Evolutionary conservation across 2,329 filamentous ascomycete genomes (phyloP).

Genomic region (Allantophomopsis cytisporea): DNA sequence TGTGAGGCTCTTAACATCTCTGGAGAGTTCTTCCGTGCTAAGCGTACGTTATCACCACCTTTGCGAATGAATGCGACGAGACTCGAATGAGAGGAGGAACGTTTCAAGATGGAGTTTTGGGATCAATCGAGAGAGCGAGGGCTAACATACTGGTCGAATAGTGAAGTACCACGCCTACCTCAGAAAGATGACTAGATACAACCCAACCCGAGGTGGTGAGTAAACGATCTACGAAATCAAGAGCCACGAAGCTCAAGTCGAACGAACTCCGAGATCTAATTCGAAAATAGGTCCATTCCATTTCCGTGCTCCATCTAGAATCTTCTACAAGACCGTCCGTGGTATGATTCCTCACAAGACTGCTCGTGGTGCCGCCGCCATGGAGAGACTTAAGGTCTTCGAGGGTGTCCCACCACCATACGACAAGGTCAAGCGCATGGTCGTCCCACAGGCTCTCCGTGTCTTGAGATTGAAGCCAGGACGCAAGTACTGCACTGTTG

Average conservation of each 20-base stretch:
- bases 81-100: neutral
- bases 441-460: conserved; percentile 95
- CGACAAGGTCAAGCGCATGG: conserved; percentile 99
- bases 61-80: neutral
- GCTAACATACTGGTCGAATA: conserved; percentile 42
- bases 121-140: conserved; percentile 5
- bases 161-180: conserved; percentile 99
- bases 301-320: conserved; percentile 97
- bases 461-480: conserved; percentile 95
- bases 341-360: conserved; percentile 99
- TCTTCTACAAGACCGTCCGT: conserved; percentile 99
- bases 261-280: conserved; percentile 16
- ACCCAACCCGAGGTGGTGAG: conserved; percentile 95
- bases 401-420: conserved; percentile 98
- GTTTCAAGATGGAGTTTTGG: neutral
- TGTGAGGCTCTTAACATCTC: conserved; percentile 99
- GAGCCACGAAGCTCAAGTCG: neutral
- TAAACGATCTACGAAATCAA: conserved; percentile 5
- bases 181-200: conserved; percentile 99
- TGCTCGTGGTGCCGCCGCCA: conserved; percentile 84
- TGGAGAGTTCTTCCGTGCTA: conserved; percentile 99
- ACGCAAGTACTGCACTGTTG: conserved; percentile 99
- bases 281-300: conserved; percentile 77
- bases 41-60: conserved; percentile 63
- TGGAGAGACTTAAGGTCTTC: conserved; percentile 99